Base-by-base conservation (phyloP, 768 basidiomycete species). In the Terana coerulea region DNA sequence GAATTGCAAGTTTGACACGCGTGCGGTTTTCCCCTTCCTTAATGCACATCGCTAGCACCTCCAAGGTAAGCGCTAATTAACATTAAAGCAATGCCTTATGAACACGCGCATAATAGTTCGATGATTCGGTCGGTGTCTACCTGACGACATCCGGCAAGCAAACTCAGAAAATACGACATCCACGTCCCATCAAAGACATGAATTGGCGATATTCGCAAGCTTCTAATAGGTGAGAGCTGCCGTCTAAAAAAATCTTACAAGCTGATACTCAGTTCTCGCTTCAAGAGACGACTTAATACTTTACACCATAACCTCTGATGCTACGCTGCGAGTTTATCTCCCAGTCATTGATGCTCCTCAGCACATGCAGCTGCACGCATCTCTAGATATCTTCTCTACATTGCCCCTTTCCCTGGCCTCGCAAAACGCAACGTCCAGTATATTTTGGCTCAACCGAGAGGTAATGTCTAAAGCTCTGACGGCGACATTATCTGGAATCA, bases 301-400 rank as follows among this genome's bases (percentile, higher is more conserved):
- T 3, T 94, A 89, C 64, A 93, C 91, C 30, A 78, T 90, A 53
- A 91, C 94, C 12, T 79, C 82, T 22, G 89, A 94, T 60, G 80
- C 88, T 0, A 86, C 86, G 4, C 65, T 95, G 30, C 83, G 94
- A 21, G 82, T 97, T 61, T 95, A 91, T 66, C 71, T 89, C 29
- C 91, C 94, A 5, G 90, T 97, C 11, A 70, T 97, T 39, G 94
- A 97, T 65, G 81, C 84, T 14, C 91, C 92, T 11, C 81, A 84
- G 55, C 79, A 82, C 63, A 75, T 97, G 34, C 94, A 95, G 65
- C 77, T 97, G 4, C 91, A 93, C 62, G 80, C 86, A 6, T 77
- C 88, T 2, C 64, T 95, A 41, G 90, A 94, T 62, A 66, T 83
- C 7, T 82, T 75, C 58, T 80, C 83, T n/a, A 80, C 86, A 30